phyloP scores from a whole-genome alignment of 768 basidiomycete species.

The Boletus bicolor region DNA sequence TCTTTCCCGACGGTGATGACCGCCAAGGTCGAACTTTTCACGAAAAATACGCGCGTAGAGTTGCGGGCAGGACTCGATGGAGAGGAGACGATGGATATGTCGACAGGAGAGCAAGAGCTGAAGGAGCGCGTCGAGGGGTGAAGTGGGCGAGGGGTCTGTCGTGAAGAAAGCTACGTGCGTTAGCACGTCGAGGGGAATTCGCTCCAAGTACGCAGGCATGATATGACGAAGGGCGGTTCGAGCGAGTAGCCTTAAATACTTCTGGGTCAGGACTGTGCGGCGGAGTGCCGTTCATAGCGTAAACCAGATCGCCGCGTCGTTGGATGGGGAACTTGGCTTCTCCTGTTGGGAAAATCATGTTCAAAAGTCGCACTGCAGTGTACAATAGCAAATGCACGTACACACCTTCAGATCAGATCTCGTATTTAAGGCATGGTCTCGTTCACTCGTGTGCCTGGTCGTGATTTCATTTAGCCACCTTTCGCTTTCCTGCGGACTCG shows the following conservation, averaged over 20 bases:
- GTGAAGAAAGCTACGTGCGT: slow-evolving; percentile 51
- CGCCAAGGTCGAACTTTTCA: slow-evolving; percentile 43
- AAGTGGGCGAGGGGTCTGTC: slow-evolving; percentile 36
- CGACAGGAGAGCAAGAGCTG: slow-evolving; percentile 46
- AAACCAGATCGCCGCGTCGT: slow-evolving; percentile 32
- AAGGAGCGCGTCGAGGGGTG: slow-evolving; percentile 41
- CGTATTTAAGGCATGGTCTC: slow-evolving; percentile 30
- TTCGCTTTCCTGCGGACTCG: slow-evolving; percentile 26
- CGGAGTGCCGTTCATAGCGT: slow-evolving; percentile 34
- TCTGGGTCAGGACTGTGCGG: slow-evolving; percentile 19
- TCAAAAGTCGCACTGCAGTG: slow-evolving; percentile 28
- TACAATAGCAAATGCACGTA: slow-evolving; percentile 29
- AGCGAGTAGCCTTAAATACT: slow-evolving; percentile 25
- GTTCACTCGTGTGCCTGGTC: slow-evolving; percentile 31
- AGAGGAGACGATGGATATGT: slow-evolving; percentile 42
- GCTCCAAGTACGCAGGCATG: slow-evolving; percentile 48
- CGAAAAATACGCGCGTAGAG: slow-evolving; percentile 57
- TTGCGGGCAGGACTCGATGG: slow-evolving; percentile 43
- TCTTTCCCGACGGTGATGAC: slow-evolving; percentile 20
- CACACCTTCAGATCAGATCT: slow-evolving; percentile 35
- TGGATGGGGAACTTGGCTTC: slow-evolving; percentile 30
- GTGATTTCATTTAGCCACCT: slow-evolving; percentile 38
- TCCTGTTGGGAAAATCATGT: slow-evolving; percentile 38
- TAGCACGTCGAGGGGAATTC: slow-evolving; percentile 54
- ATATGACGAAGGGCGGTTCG: slow-evolving; percentile 16